Percentiles rank a stretch among this genome's conserved stretches.
phyloP scores from a whole-genome alignment of 2,329 filamentous ascomycete species.

The Penicillium freii region DNA sequence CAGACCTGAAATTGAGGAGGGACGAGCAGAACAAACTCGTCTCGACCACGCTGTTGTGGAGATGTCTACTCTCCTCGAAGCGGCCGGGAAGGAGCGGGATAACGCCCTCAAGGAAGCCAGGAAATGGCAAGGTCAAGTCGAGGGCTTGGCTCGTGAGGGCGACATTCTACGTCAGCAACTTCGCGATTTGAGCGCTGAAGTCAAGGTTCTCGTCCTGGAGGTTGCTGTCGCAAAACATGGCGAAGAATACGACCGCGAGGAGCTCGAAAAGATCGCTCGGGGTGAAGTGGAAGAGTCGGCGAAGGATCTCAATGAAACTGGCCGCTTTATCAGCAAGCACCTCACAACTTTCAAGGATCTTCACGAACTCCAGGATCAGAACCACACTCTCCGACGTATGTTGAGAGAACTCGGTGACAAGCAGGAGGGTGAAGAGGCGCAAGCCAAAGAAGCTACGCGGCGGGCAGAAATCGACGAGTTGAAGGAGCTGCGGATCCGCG shows the following conservation, averaged over 20 bases:
- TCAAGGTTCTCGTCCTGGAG: slow-evolving; percentile 87
- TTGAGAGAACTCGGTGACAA: slow-evolving; percentile 81
- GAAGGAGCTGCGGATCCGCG: slow-evolving; percentile 67
- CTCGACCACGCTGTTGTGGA: slow-evolving; percentile 78
- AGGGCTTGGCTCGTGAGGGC: slow-evolving; percentile 61
- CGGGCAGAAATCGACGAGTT: slow-evolving; percentile 65
- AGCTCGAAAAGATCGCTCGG: slow-evolving; percentile 73
- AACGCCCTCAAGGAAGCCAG: slow-evolving; percentile 72
- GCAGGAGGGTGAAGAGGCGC: slow-evolving; percentile 87
- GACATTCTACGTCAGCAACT: slow-evolving; percentile 82
- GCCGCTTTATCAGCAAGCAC: slow-evolving; percentile 83
- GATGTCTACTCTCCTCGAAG: slow-evolving; percentile 79
- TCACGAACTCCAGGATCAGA: slow-evolving; percentile 80
- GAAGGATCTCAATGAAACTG: slow-evolving; percentile 77
- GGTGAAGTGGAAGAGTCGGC: slow-evolving; percentile 72
- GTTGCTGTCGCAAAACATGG: slow-evolving; percentile 72
- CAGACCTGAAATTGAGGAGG: slow-evolving; percentile 82
- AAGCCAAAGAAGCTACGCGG: slow-evolving; percentile 56
- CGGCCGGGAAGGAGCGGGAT: slow-evolving; percentile 78
- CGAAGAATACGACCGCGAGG: slow-evolving; percentile 71
- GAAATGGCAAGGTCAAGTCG: slow-evolving; percentile 72
- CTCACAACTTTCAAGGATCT: slow-evolving; percentile 88
- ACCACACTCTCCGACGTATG: slow-evolving; percentile 76
- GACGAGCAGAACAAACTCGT: slow-evolving; percentile 75
- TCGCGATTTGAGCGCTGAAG: slow-evolving; percentile 82